phyloP scores from a whole-genome alignment of 768 basidiomycete species.

The Trametes villosa region DNA sequence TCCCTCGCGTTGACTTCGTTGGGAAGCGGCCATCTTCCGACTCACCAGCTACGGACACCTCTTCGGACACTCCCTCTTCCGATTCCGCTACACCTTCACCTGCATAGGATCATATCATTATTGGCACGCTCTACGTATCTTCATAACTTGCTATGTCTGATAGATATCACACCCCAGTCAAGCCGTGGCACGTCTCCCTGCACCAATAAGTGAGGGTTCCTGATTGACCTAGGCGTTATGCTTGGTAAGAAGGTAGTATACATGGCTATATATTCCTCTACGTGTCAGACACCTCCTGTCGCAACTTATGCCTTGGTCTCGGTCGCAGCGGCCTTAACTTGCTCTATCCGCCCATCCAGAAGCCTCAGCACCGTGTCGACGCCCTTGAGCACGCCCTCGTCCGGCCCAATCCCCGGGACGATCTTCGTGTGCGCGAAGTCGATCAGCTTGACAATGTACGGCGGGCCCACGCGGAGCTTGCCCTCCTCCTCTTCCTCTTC shows the following conservation, averaged over 20 bases:
- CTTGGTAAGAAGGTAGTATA: too few relatives aligned
- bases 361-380: conserved; percentile 66
- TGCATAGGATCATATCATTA: neutral
- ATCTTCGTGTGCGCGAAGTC: conserved; percentile 92
- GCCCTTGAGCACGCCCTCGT: conserved; percentile 77
- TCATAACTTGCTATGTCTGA: neutral
- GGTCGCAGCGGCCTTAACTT: conserved; percentile 39
- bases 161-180: too few relatives aligned
- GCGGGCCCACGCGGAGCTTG: conserved; percentile 43
- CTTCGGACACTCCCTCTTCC: neutral
- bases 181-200: too few relatives aligned
- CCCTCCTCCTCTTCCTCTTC: conserved; percentile 30
- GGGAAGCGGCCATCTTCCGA: neutral
- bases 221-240: neutral
- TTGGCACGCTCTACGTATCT: too few relatives aligned
- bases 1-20: conserved; percentile 46
- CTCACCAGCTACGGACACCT: neutral
- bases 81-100: neutral
- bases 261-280: too few relatives aligned
- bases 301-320: neutral
- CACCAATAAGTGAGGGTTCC: too few relatives aligned
- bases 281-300: neutral
- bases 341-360: conserved; percentile 58
- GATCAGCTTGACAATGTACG: conserved; percentile 77
- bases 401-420: conserved; percentile 72